These are phyloP conservation scores for Macrophomina phaseolina DNA, from an alignment of 2,329 filamentous ascomycete species.

Conservation along the genomic window DNA sequence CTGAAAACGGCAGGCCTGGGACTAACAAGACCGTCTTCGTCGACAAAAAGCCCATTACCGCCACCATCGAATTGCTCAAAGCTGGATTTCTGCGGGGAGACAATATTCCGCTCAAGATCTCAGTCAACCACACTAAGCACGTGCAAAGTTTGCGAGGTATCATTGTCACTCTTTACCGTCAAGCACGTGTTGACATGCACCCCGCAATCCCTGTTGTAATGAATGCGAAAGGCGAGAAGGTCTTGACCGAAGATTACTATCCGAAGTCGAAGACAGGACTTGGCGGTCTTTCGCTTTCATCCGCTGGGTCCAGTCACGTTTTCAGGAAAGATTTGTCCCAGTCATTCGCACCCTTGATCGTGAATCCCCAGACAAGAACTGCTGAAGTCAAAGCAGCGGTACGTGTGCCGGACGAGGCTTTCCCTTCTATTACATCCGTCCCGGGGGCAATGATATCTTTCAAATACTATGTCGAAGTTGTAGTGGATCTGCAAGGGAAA, in stretches of 20 bases:
- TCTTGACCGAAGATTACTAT: slow-evolving; percentile 82
- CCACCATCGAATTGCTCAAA: slow-evolving; percentile 80
- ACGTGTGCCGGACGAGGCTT: slow-evolving; percentile 85
- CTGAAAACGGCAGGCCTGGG: slow-evolving; percentile 54
- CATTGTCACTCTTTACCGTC: slow-evolving; percentile 89
- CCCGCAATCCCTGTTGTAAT: slow-evolving; percentile 66
- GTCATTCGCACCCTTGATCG: slow-evolving; percentile 83
- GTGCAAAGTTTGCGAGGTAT: slow-evolving; percentile 92
- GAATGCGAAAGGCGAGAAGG: slow-evolving; percentile 68
- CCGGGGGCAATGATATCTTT: slow-evolving; percentile 95
- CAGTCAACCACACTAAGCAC: slow-evolving; percentile 84
- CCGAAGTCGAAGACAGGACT: slow-evolving; percentile 86
- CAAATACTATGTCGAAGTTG: slow-evolving; percentile 90
- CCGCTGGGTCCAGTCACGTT: slow-evolving; percentile 84
- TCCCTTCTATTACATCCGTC: slow-evolving; percentile 88
- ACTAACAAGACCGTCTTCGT: slow-evolving; percentile 61
- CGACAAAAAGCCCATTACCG: slow-evolving; percentile 78
- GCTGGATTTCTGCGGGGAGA: slow-evolving; percentile 89
- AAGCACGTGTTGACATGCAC: slow-evolving; percentile 86
- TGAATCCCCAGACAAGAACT: slow-evolving; percentile 79
- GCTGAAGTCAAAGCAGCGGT: slow-evolving; percentile 83
- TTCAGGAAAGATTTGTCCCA: slow-evolving; percentile 95
- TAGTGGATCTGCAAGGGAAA: slow-evolving; percentile 90
- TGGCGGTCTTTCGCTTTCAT: slow-evolving; percentile 83
- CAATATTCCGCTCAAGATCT: slow-evolving; percentile 77